Conservation (phyloP, 225 moss, liverwort and hornwort species). For the Lunularia cruciata region DNA sequence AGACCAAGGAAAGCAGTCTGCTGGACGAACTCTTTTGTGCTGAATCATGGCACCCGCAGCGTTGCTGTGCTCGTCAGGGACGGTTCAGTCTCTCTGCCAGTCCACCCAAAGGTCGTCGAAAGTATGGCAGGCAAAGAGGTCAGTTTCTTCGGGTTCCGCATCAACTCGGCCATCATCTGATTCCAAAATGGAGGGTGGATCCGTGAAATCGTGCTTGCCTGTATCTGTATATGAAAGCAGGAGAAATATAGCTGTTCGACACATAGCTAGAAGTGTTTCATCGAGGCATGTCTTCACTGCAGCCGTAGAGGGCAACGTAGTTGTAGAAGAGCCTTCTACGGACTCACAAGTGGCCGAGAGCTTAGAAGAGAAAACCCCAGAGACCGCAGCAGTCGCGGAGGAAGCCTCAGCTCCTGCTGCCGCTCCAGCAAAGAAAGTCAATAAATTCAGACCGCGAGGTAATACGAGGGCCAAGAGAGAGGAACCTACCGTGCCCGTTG, state of each 20-base stretch:
- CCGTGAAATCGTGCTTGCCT: slow-evolving; percentile 25
- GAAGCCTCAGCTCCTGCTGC: neutral
- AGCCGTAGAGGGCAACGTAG: slow-evolving; percentile 28
- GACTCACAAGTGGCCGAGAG: slow-evolving; percentile 13
- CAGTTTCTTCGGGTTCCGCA: slow-evolving; percentile 25
- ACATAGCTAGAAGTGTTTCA: neutral
- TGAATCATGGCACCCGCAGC: slow-evolving; percentile 37
- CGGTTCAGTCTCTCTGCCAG: slow-evolving; percentile 21
- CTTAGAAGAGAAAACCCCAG: slow-evolving; percentile 11
- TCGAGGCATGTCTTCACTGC: slow-evolving; percentile 32
- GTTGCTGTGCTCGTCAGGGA: slow-evolving; percentile 27
- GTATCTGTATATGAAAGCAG: slow-evolving; percentile 21
- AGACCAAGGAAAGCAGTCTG: neutral
- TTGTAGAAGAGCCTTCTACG: slow-evolving; percentile 23
- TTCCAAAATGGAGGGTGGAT: slow-evolving; percentile 16
- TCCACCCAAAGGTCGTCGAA: slow-evolving; percentile 1
- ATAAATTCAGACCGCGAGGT: slow-evolving; percentile 20
- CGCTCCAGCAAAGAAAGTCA: neutral
- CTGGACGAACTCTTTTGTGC: neutral
- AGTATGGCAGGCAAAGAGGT: slow-evolving; percentile 34
- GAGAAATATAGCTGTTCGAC: slow-evolving; percentile 14
- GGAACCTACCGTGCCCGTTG: slow-evolving; percentile 48
- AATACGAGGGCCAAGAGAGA: slow-evolving; percentile 20
- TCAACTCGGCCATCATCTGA: slow-evolving; percentile 17
- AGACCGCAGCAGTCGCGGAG: slow-evolving; percentile 1